These are phyloP conservation scores for Serendipita indica DNA, from an alignment of 768 basidiomycete genomes.

Conservation along the genomic window DNA sequence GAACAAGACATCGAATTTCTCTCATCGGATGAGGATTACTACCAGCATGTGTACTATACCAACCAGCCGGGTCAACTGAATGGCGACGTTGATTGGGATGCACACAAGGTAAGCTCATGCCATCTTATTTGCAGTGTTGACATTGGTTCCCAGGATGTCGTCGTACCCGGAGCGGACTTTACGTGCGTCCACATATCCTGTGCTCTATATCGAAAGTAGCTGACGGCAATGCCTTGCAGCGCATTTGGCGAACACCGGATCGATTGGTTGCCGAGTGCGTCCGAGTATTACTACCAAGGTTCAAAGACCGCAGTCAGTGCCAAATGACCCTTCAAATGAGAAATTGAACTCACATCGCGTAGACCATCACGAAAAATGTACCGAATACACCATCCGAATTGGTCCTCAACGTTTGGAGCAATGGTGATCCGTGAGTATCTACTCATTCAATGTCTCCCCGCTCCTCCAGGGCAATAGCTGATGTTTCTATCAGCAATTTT, in stretches of 20 bases:
- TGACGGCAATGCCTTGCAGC: conserved; percentile 4
- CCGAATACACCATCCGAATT: conserved; percentile 7
- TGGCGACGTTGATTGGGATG: conserved; percentile 14
- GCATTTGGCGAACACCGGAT: conserved; percentile 15
- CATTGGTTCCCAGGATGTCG: not conserved
- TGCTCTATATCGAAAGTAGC: not conserved
- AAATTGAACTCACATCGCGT: not conserved
- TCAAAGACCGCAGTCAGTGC: not conserved
- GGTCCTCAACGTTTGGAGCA: conserved; percentile 15
- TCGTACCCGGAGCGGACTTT: conserved; percentile 12
- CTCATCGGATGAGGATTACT: conserved; percentile 14
- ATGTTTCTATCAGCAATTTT: not conserved
- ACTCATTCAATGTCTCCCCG: not conserved
- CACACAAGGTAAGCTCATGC: conserved; percentile 10
- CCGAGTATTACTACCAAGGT: conserved; percentile 13
- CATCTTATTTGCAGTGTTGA: not conserved
- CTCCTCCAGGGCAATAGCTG: not conserved
- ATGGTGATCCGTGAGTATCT: conserved; percentile 14
- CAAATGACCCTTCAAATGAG: not conserved
- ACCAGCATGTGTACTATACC: conserved; percentile 14
- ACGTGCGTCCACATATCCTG: conserved; percentile 11
- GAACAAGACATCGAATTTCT: conserved; percentile 16
- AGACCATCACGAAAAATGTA: conserved; percentile 15
- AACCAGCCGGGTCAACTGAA: conserved; percentile 15
- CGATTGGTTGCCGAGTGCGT: conserved; percentile 14